Evolutionary conservation across 768 basidiomycete genomes (phyloP), one percentile per base, ranked within the genome.

Genomic region (Cubamyces sp.): DNA sequence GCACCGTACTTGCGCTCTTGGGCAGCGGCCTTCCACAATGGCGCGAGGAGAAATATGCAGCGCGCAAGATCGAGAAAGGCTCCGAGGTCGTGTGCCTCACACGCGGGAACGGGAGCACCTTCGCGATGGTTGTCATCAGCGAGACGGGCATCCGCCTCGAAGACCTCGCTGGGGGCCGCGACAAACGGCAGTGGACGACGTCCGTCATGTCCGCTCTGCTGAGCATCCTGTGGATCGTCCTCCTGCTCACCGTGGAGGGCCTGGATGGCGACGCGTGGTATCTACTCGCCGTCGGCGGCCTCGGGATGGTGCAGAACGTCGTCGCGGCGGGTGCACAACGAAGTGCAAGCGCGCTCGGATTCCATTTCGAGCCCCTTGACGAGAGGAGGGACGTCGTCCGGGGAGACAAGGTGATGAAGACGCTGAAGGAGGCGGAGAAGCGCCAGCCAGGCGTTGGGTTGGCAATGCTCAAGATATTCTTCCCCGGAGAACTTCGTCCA

Each of bases 91-190:
- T 74, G 6, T 63, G 65, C 37, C 57, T 76, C 37, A 74, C 74
- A 19, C 57, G 66, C 21, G 75, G 75, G 19, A 75, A 74, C 61
- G 72, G 74, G 14, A 66, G 65, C 56, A 65, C 66, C 21, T 62
- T 65, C 64, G 71, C 69, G 16, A 66, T 74, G 28, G 74, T 76
- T 60, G 68, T 75, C 58, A 65, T 69, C 60, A 72, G 73, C 43
- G 65, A 74, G 8, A 37, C 41, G 6, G 71, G 73, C 3, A 43
- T 74, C 39, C 62, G 68, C 12, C 63, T 76, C 9, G 71, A 70
- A 49, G 74, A 74, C 55, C 67, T 76, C n/a, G 75, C 75, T 8
- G 66, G 50, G 11, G 67, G 66, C 15, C 59, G 68, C 19, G 66
- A 60, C 30, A 63, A 61, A 40, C 60, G 60, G 19, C n/a, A 46